Evolutionary conservation across 306 rosid species (phyloP).

Genomic region (Neltuma alba): DNA sequence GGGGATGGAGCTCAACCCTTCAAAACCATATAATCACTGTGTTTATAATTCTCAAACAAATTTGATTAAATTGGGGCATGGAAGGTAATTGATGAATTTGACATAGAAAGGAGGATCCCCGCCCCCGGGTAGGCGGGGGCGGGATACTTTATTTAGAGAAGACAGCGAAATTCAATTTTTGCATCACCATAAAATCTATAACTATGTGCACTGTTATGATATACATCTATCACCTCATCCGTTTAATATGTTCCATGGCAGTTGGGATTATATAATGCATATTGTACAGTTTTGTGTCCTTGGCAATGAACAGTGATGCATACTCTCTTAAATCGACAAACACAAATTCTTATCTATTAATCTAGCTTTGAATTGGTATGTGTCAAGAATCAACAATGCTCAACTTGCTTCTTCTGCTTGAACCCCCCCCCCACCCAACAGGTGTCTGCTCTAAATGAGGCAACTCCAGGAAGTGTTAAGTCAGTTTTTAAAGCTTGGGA

Average conservation of each 20-base stretch:
- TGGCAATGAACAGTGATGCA: not conserved
- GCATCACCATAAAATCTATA: not conserved
- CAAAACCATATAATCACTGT: not conserved
- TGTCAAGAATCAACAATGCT: not conserved
- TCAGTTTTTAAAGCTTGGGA: constrained; percentile 98
- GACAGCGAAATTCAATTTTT: not conserved
- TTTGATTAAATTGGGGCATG: not conserved
- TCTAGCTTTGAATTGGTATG: not conserved
- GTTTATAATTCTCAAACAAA: not conserved
- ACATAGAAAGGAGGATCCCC: not conserved
- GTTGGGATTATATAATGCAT: not conserved
- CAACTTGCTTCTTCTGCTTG: not conserved
- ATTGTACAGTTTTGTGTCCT: not conserved
- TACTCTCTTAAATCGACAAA: not conserved
- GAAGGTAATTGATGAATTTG: not conserved
- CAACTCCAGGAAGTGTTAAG: constrained; percentile 79
- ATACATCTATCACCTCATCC: not conserved
- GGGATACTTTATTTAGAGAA: not conserved
- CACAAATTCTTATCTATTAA: not conserved
- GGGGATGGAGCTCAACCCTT: not conserved
- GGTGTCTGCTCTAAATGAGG: constrained; percentile 94
- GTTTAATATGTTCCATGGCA: not conserved
- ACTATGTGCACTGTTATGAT: not conserved
- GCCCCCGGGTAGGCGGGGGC: no score
- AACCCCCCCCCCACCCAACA: constrained; percentile 30